Conservation (phyloP, 805 yeast genomes). For the Ascoidea asiatica region DNA sequence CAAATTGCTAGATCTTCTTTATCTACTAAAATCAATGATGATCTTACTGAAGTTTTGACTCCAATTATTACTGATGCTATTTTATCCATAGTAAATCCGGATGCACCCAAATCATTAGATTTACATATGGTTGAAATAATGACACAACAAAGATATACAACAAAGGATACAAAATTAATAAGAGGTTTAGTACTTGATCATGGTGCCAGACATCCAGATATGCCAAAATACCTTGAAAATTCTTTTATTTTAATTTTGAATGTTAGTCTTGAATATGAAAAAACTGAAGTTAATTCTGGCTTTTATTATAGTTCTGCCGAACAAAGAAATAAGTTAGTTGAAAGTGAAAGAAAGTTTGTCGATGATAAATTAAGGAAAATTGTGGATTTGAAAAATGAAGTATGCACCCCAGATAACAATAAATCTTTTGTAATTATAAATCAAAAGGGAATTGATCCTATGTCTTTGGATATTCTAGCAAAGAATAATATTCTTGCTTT, state of each 20-base stretch:
- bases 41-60: conserved; percentile 66
- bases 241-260: conserved; percentile 80
- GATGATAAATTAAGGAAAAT: conserved; percentile 87
- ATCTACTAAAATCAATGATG: conserved; percentile 71
- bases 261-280: conserved; percentile 92
- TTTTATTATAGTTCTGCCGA: conserved; percentile 92
- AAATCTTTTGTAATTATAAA: conserved; percentile 87
- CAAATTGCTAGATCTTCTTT: conserved; percentile 89
- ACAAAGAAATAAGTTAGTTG: conserved; percentile 89
- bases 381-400: conserved; percentile 84
- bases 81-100: conserved; percentile 47
- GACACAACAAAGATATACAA: conserved; percentile 92
- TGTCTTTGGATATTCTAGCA: conserved; percentile 90
- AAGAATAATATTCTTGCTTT: conserved; percentile 86
- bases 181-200: conserved; percentile 92
- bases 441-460: conserved; percentile 98
- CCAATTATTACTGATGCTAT: conserved; percentile 98
- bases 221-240: conserved; percentile 81
- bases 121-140: conserved; percentile 96
- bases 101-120: conserved; percentile 42
- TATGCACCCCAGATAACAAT: conserved; percentile 61
- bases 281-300: conserved; percentile 94
- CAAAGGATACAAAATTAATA: conserved; percentile 70
- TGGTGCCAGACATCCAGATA: conserved; percentile 98
- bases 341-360: conserved; percentile 85